A percentile compares a stretch with the other conserved stretches of the same genome.
These are phyloP conservation scores for Colletotrichum plurivorum DNA, from an alignment of 2,329 filamentous ascomycete genomes.

Conservation along the genomic window DNA sequence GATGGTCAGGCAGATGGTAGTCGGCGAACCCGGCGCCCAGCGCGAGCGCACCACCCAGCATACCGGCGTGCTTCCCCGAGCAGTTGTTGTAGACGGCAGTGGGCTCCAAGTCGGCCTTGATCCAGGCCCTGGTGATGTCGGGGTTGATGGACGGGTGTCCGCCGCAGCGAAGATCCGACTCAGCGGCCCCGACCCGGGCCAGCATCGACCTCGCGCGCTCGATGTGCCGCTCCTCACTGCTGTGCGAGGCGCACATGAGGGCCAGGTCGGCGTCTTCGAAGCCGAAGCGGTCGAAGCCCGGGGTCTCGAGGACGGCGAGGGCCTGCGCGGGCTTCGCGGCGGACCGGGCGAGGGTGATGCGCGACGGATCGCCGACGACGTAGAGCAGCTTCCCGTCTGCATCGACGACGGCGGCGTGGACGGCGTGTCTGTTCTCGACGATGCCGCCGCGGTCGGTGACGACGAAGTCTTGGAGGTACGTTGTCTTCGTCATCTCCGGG, in stretches of 20 bases:
- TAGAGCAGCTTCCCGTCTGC: slow-evolving; percentile 54
- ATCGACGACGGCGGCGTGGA: slow-evolving; percentile 60
- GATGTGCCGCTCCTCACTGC: slow-evolving; percentile 57
- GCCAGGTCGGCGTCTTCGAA: slow-evolving; percentile 60
- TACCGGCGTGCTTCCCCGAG: slow-evolving; percentile 63
- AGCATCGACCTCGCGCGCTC: slow-evolving; percentile 55
- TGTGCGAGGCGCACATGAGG: slow-evolving; percentile 63
- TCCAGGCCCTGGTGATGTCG: slow-evolving; percentile 55
- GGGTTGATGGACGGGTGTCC: slow-evolving; percentile 55
- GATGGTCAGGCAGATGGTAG: slow-evolving; percentile 55
- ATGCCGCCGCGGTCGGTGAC: slow-evolving; percentile 55
- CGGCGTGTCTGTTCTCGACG: slow-evolving; percentile 58
- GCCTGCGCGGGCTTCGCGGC: slow-evolving; percentile 62
- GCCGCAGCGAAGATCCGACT: slow-evolving; percentile 58
- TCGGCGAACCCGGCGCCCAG: slow-evolving; percentile 48
- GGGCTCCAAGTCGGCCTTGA: slow-evolving; percentile 53
- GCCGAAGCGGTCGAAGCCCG: slow-evolving; percentile 51
- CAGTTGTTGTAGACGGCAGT: slow-evolving; percentile 60
- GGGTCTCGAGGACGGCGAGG: slow-evolving; percentile 59
- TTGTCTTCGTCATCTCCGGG: not conserved
- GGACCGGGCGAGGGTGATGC: slow-evolving; percentile 60
- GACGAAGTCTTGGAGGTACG: slow-evolving; percentile 48
- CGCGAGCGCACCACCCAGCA: slow-evolving; percentile 58
- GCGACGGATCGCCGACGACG: slow-evolving; percentile 55
- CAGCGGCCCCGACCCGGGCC: slow-evolving; percentile 47